Evolutionary conservation across 169 alveolate genomes (phyloP).

Genomic region (Plasmodium adleri): DNA sequence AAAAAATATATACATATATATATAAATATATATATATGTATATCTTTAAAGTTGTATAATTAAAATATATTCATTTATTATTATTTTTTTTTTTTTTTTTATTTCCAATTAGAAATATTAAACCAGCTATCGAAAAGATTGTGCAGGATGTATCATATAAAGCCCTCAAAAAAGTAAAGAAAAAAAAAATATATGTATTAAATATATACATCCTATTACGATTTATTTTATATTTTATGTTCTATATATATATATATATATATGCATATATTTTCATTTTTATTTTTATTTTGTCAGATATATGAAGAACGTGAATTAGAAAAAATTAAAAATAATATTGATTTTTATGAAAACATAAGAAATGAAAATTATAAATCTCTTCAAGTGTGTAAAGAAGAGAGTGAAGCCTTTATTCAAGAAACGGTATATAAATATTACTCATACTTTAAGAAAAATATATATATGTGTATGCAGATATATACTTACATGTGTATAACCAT

Average conservation of each 20-base stretch:
- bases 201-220: neutral
- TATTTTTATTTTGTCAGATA: neutral
- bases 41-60: too few species aligned
- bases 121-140: conserved; percentile 29
- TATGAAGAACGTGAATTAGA: conserved; percentile 48
- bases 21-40: too few species aligned
- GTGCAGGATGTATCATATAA: conserved; percentile 53
- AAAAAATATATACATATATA: neutral
- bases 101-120: conserved; percentile 20
- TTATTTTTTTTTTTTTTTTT: conserved; percentile 6
- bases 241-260: neutral
- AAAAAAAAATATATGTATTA: too few species aligned
- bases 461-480: neutral
- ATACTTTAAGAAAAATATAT: neutral
- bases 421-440: conserved; percentile 14
- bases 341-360: conserved; percentile 54
- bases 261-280: neutral
- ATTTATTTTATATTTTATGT: neutral
- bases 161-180: conserved; percentile 46
- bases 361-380: conserved; percentile 36
- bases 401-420: conserved; percentile 41
- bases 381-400: conserved; percentile 21
- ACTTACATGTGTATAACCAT: neutral
- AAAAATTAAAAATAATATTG: conserved; percentile 26
- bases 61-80: neutral